phyloP scores from a whole-genome alignment of 73 alveolate species.

The Paramecium pentaurelia region DNA sequence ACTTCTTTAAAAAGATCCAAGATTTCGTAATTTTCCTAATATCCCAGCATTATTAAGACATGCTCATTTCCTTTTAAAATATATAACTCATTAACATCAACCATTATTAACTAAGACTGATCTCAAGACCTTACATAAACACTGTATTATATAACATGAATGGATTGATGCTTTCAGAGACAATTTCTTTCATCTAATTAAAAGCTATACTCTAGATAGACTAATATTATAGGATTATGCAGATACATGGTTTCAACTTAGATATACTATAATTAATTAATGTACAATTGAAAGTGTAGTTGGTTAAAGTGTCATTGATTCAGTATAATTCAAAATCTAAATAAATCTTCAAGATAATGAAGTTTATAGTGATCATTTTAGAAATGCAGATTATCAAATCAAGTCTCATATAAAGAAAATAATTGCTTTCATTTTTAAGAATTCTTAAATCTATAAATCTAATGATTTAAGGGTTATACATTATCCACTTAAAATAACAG shows the following conservation, averaged over 20 bases:
- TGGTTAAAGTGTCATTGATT: background rate
- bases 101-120: background rate
- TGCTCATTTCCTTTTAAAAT: background rate
- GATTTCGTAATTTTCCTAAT: background rate
- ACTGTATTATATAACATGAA: background rate
- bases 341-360: background rate
- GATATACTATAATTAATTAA: background rate
- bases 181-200: background rate
- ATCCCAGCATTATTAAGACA: background rate
- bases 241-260: conserved; percentile 7
- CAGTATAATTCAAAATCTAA: background rate
- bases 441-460: background rate
- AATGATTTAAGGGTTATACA: conserved; percentile 26
- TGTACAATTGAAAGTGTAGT: background rate
- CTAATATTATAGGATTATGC: background rate
- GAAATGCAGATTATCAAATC: conserved; percentile 12
- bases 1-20: background rate
- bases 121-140: background rate
- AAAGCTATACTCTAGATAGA: background rate
- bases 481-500: background rate
- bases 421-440: background rate
- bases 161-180: conserved; percentile 43
- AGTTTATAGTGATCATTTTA: background rate
- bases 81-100: background rate
- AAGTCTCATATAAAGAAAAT: conserved; percentile 2